These are phyloP conservation scores for Cordyceps fumosorosea DNA, from an alignment of 2,329 filamentous ascomycete species.

Conservation along the genomic window DNA sequence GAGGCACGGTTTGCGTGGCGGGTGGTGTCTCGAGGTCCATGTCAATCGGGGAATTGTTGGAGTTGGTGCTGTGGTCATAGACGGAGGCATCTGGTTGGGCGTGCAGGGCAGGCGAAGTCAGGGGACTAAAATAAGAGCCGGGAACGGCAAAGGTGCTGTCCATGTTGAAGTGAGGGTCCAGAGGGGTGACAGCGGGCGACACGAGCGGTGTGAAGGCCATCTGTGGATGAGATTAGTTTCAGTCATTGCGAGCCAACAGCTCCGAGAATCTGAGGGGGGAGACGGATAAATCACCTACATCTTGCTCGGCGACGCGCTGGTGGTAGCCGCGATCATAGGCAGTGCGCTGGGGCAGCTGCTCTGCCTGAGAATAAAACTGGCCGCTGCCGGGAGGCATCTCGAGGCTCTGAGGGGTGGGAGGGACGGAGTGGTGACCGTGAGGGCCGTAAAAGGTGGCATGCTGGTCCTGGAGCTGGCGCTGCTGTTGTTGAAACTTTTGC, in stretches of 20 bases:
- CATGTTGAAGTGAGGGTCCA: conserved; percentile 63
- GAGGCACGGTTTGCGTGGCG: conserved; percentile 25
- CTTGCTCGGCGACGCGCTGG: conserved; percentile 61
- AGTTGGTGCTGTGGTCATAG: conserved; percentile 39
- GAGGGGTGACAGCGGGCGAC: conserved; percentile 75
- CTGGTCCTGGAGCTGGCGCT: conserved; percentile 52
- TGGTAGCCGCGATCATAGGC: conserved; percentile 60
- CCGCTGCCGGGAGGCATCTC: conserved; percentile 59
- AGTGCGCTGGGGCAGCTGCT: conserved; percentile 46
- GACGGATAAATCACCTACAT: conserved; percentile 37
- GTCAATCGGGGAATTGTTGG: conserved; percentile 50
- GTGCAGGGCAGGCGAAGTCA: conserved; percentile 74
- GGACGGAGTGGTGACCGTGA: conserved; percentile 56
- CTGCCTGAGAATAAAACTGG: conserved; percentile 55
- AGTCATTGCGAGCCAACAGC: not conserved
- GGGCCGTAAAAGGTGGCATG: conserved; percentile 47
- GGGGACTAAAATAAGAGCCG: conserved; percentile 72
- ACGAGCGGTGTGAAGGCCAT: conserved; percentile 75
- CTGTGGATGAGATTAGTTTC: conserved; percentile 32
- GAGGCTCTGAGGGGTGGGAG: conserved; percentile 74
- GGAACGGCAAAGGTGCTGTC: conserved; percentile 56
- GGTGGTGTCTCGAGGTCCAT: conserved; percentile 45
- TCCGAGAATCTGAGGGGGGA: not conserved
- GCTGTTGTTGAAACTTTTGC: conserved; percentile 55
- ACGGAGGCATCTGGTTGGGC: conserved; percentile 54